Percentiles rank a stretch among this genome's conserved stretches.
These are phyloP conservation scores for Magnolia changhungtana DNA, from an alignment of 164 flowering plant genomes.

Conservation along the genomic window DNA sequence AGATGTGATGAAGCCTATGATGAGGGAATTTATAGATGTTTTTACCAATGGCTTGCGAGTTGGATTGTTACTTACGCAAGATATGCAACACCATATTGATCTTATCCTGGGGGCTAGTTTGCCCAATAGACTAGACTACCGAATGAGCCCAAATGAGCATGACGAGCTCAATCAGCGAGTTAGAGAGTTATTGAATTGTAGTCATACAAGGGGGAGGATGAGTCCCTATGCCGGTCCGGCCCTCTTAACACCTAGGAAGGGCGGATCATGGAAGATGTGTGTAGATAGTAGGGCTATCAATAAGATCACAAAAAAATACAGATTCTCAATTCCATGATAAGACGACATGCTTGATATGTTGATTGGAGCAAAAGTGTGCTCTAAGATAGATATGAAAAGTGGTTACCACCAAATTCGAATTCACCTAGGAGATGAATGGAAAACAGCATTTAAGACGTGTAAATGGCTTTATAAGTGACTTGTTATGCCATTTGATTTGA, in stretches of 20 bases:
- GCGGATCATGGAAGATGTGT: neutral
- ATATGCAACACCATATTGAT: slow-evolving; percentile 1
- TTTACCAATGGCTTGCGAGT: neutral
- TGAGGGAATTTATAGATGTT: neutral
- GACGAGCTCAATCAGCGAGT: neutral
- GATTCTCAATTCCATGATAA: neutral
- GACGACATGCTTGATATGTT: neutral
- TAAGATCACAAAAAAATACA: neutral
- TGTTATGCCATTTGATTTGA: neutral
- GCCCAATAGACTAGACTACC: slow-evolving; percentile 5
- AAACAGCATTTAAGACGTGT: slow-evolving; percentile 2
- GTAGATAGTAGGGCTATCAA: neutral
- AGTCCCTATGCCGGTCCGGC: neutral
- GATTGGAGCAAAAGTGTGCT: neutral
- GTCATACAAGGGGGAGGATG: slow-evolving; percentile 3
- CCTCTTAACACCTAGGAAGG: neutral
- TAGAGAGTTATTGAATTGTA: neutral
- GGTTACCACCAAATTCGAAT: slow-evolving; percentile 7
- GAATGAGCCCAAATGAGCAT: neutral
- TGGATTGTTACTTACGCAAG: slow-evolving; percentile 3
- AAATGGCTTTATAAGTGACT: slow-evolving; percentile 4
- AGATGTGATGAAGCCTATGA: neutral
- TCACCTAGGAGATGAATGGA: slow-evolving; percentile 10
- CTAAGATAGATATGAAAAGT: slow-evolving; percentile 2
- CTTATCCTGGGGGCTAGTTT: neutral